Base-by-base conservation (phyloP, 768 basidiomycete species). In the Tephrocybe rancida region DNA sequence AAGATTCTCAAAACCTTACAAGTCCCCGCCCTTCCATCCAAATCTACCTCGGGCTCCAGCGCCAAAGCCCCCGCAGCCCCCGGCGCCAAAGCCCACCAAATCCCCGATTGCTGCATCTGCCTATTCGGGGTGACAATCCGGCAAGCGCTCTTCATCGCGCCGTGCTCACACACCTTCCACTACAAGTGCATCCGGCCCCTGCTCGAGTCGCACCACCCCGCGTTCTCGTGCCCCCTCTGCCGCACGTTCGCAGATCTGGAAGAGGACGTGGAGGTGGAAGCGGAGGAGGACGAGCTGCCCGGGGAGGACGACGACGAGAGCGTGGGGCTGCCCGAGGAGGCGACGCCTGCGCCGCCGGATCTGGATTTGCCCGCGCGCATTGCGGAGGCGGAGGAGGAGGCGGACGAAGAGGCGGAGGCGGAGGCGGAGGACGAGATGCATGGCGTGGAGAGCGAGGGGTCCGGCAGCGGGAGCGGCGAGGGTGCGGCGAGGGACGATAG, bases 141-240 rank as follows among this genome's bases (percentile, higher is more conserved):
- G 57, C 96, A 99, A 71, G 90, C 94, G 0, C 84, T 98, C 44
- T 98, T 99, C 76, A 95, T 99, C 66, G 94, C 96, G 25, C 96
- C 96, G 0, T 99, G 96, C 72, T 95, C 92, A 1, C 96, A 99
- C 69, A 87, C 94, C 0, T 93, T 92, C 77, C 92, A 95, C 73
- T 94, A 92, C 83, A 98, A 98, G 71, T 98, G 96, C 69, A 95
- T 99, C 55, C 84, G 94, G 0, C 96, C 95, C 1, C 79, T 98
- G 10, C 79, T 98, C 38, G 83, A 91, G 60, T 72, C 81, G n/a
- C 93, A 98, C 70, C 86, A 95, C 61, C 92, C 95, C 0, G 90
- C 91, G 5, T 99, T 98, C 74, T 90, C 86, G 13, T 99, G 96
- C 64, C 96, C 96, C 0, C 82, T 99, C 6, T 99, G 96, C 69